Percentiles rank a stretch among this genome's conserved stretches.
Evolutionary conservation across 2,329 filamentous ascomycete species (phyloP).

Genomic region (Colletotrichum navitas): DNA sequence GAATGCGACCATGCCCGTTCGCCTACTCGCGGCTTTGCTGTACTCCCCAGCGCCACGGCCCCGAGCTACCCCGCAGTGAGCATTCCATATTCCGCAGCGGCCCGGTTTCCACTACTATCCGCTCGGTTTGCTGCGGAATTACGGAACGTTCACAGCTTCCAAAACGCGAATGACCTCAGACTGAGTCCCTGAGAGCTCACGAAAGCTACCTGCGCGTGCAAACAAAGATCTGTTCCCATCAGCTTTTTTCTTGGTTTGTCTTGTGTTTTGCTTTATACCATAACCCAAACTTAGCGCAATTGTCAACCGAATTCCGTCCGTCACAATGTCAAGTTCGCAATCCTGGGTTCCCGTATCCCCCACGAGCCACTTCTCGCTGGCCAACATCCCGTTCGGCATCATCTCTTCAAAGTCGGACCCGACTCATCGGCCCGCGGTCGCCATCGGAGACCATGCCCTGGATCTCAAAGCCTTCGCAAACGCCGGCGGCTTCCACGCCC

Average conservation of each 20-base stretch:
- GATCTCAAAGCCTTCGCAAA: constrained; percentile 74
- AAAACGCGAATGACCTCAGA: constrained; percentile 32
- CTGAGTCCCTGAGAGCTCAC: constrained; percentile 7
- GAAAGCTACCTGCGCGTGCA: constrained; percentile 2
- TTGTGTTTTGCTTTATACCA: not conserved
- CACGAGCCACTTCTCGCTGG: constrained; percentile 73
- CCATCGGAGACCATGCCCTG: constrained; percentile 79
- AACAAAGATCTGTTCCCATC: not conserved
- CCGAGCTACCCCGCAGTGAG: constrained; percentile 33
- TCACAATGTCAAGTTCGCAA: constrained; percentile 17
- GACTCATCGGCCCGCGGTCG: constrained; percentile 74
- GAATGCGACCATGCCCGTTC: not conserved
- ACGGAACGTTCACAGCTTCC: constrained; percentile 23
- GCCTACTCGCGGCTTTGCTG: constrained; percentile 37
- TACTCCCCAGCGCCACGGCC: constrained; percentile 21
- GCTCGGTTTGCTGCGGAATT: constrained; percentile 44
- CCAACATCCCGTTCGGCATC: constrained; percentile 87
- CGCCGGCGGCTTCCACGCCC: constrained; percentile 54
- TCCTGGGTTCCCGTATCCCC: constrained; percentile 52
- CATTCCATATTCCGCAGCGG: constrained; percentile 33
- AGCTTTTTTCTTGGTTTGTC: not conserved
- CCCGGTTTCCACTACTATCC: constrained; percentile 33
- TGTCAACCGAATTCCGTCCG: not conserved
- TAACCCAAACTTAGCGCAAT: not conserved
- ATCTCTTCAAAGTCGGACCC: constrained; percentile 72